Evolutionary conservation across 2,329 filamentous ascomycete species (phyloP).

Genomic region (Sarocladium oryzae): DNA sequence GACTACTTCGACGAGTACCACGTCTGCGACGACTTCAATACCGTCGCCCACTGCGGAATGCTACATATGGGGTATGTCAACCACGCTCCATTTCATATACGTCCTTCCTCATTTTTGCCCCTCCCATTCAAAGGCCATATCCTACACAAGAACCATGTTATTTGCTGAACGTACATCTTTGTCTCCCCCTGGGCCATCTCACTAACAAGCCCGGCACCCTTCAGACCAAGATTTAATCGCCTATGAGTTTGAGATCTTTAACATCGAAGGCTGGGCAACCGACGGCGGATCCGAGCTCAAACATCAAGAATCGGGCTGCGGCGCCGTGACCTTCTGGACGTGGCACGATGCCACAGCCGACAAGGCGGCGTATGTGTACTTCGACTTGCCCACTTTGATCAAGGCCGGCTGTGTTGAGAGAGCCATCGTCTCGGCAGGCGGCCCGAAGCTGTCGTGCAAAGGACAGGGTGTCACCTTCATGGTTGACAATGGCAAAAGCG

Average conservation of each 20-base stretch:
- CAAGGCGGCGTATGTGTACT: slow-evolving; percentile 11
- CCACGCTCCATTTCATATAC: too few species aligned
- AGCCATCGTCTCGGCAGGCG: slow-evolving; percentile 20
- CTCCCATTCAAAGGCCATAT: too few species aligned
- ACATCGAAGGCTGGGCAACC: slow-evolving; percentile 9
- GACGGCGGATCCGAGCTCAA: slow-evolving; percentile 10
- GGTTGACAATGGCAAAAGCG: not conserved
- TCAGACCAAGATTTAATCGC: not conserved
- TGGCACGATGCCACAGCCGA: slow-evolving; percentile 4
- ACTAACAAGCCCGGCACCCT: not conserved
- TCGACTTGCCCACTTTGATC: slow-evolving; percentile 18
- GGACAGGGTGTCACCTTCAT: not conserved
- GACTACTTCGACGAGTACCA: not conserved
- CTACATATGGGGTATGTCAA: not conserved
- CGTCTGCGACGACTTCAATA: not conserved
- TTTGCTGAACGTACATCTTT: too few species aligned
- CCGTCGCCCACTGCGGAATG: not conserved
- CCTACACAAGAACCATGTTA: too few species aligned
- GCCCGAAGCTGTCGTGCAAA: slow-evolving; percentile 17
- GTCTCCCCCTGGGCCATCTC: not conserved
- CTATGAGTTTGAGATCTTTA: slow-evolving; percentile 10
- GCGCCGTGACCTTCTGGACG: slow-evolving; percentile 13
- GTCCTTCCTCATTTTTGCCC: too few species aligned
- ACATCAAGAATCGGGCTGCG: slow-evolving; percentile 11
- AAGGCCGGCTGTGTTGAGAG: slow-evolving; percentile 21